Conservation (phyloP, 805 yeast species). For the Kazachstania kunashirensis region DNA sequence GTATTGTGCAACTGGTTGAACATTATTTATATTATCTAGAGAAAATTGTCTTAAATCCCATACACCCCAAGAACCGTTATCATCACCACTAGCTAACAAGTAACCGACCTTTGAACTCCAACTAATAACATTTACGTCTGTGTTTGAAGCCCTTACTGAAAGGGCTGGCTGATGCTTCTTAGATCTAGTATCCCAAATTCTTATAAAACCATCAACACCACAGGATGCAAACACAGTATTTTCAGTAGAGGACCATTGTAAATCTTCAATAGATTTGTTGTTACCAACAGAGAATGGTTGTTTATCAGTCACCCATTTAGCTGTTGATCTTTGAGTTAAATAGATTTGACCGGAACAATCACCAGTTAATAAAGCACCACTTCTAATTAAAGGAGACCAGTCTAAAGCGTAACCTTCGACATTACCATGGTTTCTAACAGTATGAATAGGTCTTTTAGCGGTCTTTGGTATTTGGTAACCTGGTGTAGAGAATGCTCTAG, state of each 20-base stretch:
- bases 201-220: slow-evolving; percentile 67
- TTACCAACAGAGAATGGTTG: slow-evolving; percentile 57
- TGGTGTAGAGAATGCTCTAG: slow-evolving; percentile 77
- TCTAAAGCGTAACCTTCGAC: slow-evolving; percentile 97
- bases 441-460: slow-evolving; percentile 71
- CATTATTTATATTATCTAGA: slow-evolving; percentile 33
- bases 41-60: slow-evolving; percentile 92
- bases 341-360: slow-evolving; percentile 79
- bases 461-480: slow-evolving; percentile 73
- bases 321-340: slow-evolving; percentile 65
- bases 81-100: slow-evolving; percentile 90
- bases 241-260: slow-evolving; percentile 93
- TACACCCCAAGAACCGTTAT: slow-evolving; percentile 94
- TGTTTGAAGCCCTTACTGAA: slow-evolving; percentile 64
- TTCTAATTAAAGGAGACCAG: slow-evolving; percentile 80
- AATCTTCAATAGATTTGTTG: slow-evolving; percentile 81
- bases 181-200: slow-evolving; percentile 96
- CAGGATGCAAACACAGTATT: slow-evolving; percentile 91
- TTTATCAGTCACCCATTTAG: slow-evolving; percentile 79
- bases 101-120: slow-evolving; percentile 88
- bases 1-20: slow-evolving; percentile 84
- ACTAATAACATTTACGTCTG: slow-evolving; percentile 90
- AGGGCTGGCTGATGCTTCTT: slow-evolving; percentile 87
- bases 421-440: slow-evolving; percentile 75
- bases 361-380: slow-evolving; percentile 81